Conservation (phyloP, 1,284 basidiomycete species). For the Trametes versicolor region DNA sequence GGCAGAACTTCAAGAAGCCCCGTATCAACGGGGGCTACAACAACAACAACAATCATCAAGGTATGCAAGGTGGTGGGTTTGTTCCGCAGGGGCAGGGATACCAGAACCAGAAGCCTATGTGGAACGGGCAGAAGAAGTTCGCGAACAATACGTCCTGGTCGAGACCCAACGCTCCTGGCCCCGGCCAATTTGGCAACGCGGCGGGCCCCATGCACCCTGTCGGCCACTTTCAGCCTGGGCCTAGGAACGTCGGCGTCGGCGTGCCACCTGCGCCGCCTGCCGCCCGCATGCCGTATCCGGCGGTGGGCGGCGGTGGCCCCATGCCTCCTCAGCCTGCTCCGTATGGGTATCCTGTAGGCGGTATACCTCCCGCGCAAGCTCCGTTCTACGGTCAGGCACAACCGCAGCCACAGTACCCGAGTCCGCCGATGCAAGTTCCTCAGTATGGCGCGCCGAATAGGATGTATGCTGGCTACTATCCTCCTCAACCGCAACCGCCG, state of each 20-base stretch:
- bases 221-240: conserved; percentile 26
- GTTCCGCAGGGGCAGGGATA: conserved; percentile 10
- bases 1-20: conserved; percentile 31
- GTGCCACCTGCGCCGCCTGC: conserved; percentile 6
- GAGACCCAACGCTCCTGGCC: conserved; percentile 22
- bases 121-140: conserved; percentile 26
- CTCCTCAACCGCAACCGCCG: conserved; percentile 12
- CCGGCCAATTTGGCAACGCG: conserved; percentile 22
- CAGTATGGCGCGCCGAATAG: conserved; percentile 11
- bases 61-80: conserved; percentile 5
- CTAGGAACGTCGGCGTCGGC: conserved; percentile 24
- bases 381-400: conserved; percentile 16
- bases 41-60: conserved; percentile 20
- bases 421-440: conserved; percentile 6
- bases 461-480: conserved; percentile 18
- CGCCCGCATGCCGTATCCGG: conserved; percentile 18
- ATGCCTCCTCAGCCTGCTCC: conserved; percentile 1
- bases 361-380: conserved; percentile 16
- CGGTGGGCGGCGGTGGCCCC: conserved; percentile 14
- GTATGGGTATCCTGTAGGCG: conserved; percentile 11
- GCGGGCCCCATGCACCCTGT: conserved; percentile 9
- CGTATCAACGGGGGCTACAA: conserved; percentile 16
- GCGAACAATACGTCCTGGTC: conserved; percentile 10
- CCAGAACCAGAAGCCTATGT: conserved; percentile 15
- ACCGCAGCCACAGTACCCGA: conserved; percentile 15